These are phyloP conservation scores for Aspergillus hortae DNA, from an alignment of 2,329 filamentous ascomycete genomes.

Conservation along the genomic window DNA sequence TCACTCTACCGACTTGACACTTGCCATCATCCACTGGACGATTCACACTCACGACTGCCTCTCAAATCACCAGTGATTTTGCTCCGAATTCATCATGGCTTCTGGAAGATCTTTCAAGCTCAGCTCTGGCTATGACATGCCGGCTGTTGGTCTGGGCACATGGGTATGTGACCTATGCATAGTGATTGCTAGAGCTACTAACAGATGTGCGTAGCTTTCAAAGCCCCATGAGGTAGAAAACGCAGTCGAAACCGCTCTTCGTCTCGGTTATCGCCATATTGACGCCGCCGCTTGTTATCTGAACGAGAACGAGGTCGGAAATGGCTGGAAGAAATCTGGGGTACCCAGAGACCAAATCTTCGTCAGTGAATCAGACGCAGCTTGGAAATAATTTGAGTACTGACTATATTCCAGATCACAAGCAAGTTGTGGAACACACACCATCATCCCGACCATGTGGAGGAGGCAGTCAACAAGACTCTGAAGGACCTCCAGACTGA, in stretches of 20 bases:
- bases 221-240: slow-evolving; percentile 44
- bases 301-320: slow-evolving; percentile 31
- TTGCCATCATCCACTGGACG: too few relatives aligned
- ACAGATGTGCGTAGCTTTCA: slow-evolving; percentile 25
- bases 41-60: not conserved
- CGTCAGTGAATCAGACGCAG: slow-evolving; percentile 23
- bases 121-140: slow-evolving; percentile 42
- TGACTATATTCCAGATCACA: slow-evolving; percentile 41
- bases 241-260: slow-evolving; percentile 46
- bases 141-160: slow-evolving; percentile 42
- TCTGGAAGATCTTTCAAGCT: slow-evolving; percentile 36
- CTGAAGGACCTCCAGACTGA: slow-evolving; percentile 50
- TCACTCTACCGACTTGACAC: not conserved
- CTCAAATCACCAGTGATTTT: not conserved
- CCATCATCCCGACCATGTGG: slow-evolving; percentile 49
- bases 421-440: slow-evolving; percentile 59
- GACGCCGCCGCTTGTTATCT: slow-evolving; percentile 46
- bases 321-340: slow-evolving; percentile 30
- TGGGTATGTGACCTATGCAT: slow-evolving; percentile 26
- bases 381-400: not conserved
- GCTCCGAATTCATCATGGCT: slow-evolving; percentile 23
- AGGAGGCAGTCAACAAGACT: slow-evolving; percentile 47
- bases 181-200: not conserved
- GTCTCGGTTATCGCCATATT: slow-evolving; percentile 34
- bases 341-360: slow-evolving; percentile 30